These are phyloP conservation scores for Rosa lucieae DNA, from an alignment of 306 rosid genomes.

Conservation along the genomic window DNA sequence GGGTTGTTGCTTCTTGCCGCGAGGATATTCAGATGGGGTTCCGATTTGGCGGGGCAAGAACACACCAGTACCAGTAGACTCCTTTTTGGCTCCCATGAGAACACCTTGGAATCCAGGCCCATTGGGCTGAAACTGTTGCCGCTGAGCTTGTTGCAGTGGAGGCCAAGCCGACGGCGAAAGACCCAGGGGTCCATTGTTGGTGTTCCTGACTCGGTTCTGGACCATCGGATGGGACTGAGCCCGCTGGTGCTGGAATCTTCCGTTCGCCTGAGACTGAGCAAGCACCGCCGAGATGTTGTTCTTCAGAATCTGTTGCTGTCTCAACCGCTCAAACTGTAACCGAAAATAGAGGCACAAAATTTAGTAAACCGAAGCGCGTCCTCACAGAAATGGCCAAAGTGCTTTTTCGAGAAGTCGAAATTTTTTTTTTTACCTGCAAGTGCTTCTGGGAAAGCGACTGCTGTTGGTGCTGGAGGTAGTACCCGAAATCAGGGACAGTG, in stretches of 20 bases:
- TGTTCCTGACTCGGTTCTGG: slow-evolving; percentile 36
- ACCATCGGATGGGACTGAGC: slow-evolving; percentile 32
- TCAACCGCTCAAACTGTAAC: slow-evolving; percentile 49
- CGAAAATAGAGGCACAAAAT: background rate
- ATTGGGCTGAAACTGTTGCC: slow-evolving; percentile 27
- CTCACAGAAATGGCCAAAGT: background rate
- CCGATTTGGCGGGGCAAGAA: slow-evolving; percentile 65
- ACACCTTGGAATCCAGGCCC: slow-evolving; percentile 54
- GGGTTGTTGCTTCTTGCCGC: slow-evolving; percentile 30
- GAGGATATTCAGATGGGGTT: slow-evolving; percentile 18
- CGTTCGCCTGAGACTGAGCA: slow-evolving; percentile 18
- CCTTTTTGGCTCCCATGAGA: slow-evolving; percentile 41
- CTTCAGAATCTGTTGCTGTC: slow-evolving; percentile 52
- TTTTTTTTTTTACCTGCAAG: slow-evolving; percentile 42
- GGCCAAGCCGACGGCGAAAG: slow-evolving; percentile 68
- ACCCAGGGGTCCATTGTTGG: slow-evolving; percentile 30
- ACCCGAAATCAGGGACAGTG: slow-evolving; percentile 30
- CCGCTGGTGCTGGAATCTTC: background rate
- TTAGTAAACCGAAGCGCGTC: background rate
- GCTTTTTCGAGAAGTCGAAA: background rate
- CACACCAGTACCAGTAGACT: slow-evolving; percentile 79
- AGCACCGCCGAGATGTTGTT: slow-evolving; percentile 32
- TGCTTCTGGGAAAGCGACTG: slow-evolving; percentile 48
- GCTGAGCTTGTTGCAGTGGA: slow-evolving; percentile 49
- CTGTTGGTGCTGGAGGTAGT: slow-evolving; percentile 32